Evolutionary conservation across 1,139 yeast genomes (phyloP), one percentile per base, ranked within the genome.

Genomic region (Wickerhamomyces sp.): DNA sequence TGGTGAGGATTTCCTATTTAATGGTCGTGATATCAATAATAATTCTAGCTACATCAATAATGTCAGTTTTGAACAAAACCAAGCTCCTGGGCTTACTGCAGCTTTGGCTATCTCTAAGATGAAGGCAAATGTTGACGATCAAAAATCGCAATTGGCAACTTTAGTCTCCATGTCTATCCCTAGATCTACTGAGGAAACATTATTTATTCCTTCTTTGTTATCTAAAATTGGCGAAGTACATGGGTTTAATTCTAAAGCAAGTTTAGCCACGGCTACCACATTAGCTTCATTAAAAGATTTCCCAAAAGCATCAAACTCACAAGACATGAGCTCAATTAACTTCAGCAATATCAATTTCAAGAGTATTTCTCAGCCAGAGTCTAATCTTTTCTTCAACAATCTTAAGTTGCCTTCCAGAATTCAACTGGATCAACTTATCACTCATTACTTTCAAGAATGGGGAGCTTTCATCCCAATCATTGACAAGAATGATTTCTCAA

Each of bases 51-150:
- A 36, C 27, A 28, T 39, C 10, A 44, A 52, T 31, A 49, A 53
- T 32, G 44, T 60, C 28, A 64, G 70, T 3, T 72, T 77, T 45
- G 82, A 78, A 50, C 77, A 74, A 38, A 68, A 67, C 29, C 87
- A 84, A 38, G 90, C 90, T 0, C 90, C 92, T 0, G 90, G 88
- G 5, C 78, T 88, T 2, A 83, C 85, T 3, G 90, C 90, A 3
- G 88, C 88, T 3, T 55, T 63, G 38, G 68, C 68, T 0, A 44
- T 65, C 24, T 58, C 63, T 7, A 52, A 62, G 3, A 76, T 86
- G 33, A 81, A 86, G 8, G 43, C 70, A 7, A 48, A 41, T 18
- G 41, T 40, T 2, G 54, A 55, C 20, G 66, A 67, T 42, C 70
- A 73, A 43, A 55, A 60, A 33, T 72, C 73, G 47, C 76, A 76